Evolutionary conservation across 352 stramenopile species (phyloP), one percentile per base, ranked within the genome.

Genomic region (Phytophthora pinifolia): DNA sequence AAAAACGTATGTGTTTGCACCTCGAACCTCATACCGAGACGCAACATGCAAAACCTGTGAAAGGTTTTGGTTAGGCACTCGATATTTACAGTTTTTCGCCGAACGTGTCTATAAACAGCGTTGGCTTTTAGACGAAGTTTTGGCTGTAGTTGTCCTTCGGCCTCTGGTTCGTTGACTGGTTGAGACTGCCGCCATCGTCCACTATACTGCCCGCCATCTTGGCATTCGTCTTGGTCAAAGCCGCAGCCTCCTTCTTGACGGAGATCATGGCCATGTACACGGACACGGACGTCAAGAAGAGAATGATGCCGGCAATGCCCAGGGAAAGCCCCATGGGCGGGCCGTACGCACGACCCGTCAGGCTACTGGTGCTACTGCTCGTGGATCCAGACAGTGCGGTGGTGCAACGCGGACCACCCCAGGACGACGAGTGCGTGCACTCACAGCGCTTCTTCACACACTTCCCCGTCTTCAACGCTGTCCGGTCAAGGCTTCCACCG

Each of bases 101-200:
- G 35, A 10, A 9, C 15, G 7, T 4, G 17, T 44, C 22, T 27
- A 27, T 27, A 27, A 4, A 4, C 6, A 31, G 9, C 22, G 22
- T 54, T 22, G 18, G 47, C 39, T 60, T 60, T 27, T 68, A 86
- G 10, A 87, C 74, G 45, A 87, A 81, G 18, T 87, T 85, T 46
- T 83, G 68, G 55, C 72, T 72, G 70, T 87, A 87, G 46, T 81
- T 78, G 48, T 70, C 70, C 48, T 79, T 74, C 0, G 69, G 69
- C 30, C 60, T 47, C 32, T 66, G 51, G 18, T 46, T 59, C 6
- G 33, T 56, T 0, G 58, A 68, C 27, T 59, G 43, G 13, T 49
- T 56, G 20, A 54, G 31, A 9, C 10, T 30, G 30, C 57, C 46
- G 9, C 52, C 42, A 6, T 70, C 55, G 14, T 66, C 59, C 18